Evolutionary conservation across 2,329 filamentous ascomycete species (phyloP).

Genomic region (Didymellaceae sp.): DNA sequence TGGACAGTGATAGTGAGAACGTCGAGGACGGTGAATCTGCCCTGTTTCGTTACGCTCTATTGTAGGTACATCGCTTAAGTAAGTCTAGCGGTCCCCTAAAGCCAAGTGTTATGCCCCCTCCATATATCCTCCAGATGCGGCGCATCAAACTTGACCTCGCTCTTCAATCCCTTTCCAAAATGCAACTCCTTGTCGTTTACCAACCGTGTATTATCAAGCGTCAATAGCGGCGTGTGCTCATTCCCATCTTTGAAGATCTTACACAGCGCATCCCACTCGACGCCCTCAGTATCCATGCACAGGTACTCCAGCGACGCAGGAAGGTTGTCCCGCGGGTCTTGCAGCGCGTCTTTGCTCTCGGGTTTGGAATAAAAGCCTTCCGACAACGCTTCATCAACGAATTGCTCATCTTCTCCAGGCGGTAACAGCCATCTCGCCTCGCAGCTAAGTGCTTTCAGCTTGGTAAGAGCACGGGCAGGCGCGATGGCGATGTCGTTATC

Average conservation of each 20-base stretch:
- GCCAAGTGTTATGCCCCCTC: not conserved
- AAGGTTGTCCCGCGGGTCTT: constrained; percentile 9
- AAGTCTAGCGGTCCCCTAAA: not conserved
- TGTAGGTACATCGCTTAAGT: too few relatives aligned
- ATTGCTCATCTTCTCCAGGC: not conserved
- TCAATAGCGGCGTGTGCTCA: constrained; percentile 3
- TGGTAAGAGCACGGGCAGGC: not conserved
- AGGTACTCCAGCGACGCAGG: constrained; percentile 10
- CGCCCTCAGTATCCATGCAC: not conserved
- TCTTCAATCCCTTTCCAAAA: not conserved
- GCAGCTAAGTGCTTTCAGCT: constrained; percentile 8
- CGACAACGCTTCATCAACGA: not conserved
- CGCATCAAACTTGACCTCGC: not conserved
- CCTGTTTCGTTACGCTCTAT: too few relatives aligned
- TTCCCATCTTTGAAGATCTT: not conserved
- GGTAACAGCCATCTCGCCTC: constrained; percentile 2
- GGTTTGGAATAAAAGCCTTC: not conserved
- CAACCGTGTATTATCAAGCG: not conserved
- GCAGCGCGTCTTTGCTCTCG: not conserved
- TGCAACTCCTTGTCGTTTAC: too few relatives aligned
- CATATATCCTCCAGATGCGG: not conserved
- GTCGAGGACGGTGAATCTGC: too few relatives aligned
- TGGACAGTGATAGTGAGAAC: too few relatives aligned
- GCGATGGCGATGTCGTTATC: not conserved
- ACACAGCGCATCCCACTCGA: constrained; percentile 1